Conservation (phyloP, 2,329 filamentous ascomycete species). For the Knufia petricola region DNA sequence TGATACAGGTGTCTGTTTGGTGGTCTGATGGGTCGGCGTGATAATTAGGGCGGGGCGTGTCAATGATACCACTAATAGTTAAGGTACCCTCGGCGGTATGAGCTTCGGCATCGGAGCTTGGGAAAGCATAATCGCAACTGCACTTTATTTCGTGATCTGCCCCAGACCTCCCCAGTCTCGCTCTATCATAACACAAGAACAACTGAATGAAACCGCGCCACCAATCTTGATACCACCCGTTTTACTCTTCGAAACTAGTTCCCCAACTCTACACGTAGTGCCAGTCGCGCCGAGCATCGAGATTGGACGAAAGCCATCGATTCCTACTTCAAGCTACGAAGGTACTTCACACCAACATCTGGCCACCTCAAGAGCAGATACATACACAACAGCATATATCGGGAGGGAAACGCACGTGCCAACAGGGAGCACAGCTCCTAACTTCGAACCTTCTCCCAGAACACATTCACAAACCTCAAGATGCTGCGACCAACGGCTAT, state of each 20-base stretch:
- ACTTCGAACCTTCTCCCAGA: not conserved
- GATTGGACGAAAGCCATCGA: not conserved
- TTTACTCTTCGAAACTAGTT: not conserved
- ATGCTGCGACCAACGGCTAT: constrained; percentile 38
- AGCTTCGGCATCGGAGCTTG: not conserved
- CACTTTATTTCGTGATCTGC: not conserved
- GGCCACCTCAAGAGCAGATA: not conserved
- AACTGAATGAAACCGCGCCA: too few relatives aligned
- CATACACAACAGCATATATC: not conserved
- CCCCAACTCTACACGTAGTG: not conserved
- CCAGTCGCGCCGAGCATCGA: not conserved
- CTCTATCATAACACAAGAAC: not conserved
- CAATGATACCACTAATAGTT: too few relatives aligned
- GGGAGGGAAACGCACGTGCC: not conserved
- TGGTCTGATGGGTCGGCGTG: not conserved
- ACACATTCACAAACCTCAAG: constrained; percentile 20
- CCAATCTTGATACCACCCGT: too few relatives aligned
- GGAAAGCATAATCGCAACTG: not conserved
- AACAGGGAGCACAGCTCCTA: not conserved
- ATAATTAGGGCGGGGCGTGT: too few relatives aligned
- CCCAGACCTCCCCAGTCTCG: too few relatives aligned
- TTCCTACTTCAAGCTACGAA: not conserved
- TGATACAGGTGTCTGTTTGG: constrained; percentile 1
- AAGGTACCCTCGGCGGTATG: too few relatives aligned
- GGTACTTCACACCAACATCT: not conserved